Base-by-base conservation (phyloP, 306 rosid genomes). In the Lathyrus tuberosus region DNA sequence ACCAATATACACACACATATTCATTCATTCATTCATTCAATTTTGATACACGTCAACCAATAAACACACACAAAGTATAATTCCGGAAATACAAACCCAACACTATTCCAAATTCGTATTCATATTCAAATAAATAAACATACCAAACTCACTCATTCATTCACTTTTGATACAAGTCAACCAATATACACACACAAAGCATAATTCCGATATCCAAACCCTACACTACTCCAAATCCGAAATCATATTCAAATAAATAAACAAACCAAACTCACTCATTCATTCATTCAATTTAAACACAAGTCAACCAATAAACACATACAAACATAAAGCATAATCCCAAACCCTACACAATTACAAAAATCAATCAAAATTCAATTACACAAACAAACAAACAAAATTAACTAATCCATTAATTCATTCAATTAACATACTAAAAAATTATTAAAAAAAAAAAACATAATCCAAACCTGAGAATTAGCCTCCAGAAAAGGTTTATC, bases 401-500 rank as follows among this genome's bases (percentile, higher is more conserved):
- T 35, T 35, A 35, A 35, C 40, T 35, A 35, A 5, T 31, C 38
- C 38, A 33, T 14, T 9, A 51, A 20, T 18, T 18, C 5, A 51
- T 51, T 51, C 6, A 18, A 51, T 51, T 9, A 9, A 51, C 7
- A 18, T 9, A 51, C 5, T 49, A 33, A 6, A 17, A 4, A 52
- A 16, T 18, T 52, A 52, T 2, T 2, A 22, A 53, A 53, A 3
- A 20, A 49, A 17, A 18, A 6, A 52, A 10, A 54, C 22, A 10
- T 10, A 6, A 46, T 47, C 12, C 28, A 9, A 74, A 92, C 98
- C 95, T 88, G 97, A 40, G 84, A 71, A 68, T 82, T 68, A 11
- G 91, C 82, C 1, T 77, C 83, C 20, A 86, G 65, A 35, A 79
- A 79, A 4, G 96, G 95, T 69, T 84, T 86, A 68, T 94, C 97